Evolutionary conservation across 768 basidiomycete species (phyloP).

Genomic region (Guyanaporus albipodus): DNA sequence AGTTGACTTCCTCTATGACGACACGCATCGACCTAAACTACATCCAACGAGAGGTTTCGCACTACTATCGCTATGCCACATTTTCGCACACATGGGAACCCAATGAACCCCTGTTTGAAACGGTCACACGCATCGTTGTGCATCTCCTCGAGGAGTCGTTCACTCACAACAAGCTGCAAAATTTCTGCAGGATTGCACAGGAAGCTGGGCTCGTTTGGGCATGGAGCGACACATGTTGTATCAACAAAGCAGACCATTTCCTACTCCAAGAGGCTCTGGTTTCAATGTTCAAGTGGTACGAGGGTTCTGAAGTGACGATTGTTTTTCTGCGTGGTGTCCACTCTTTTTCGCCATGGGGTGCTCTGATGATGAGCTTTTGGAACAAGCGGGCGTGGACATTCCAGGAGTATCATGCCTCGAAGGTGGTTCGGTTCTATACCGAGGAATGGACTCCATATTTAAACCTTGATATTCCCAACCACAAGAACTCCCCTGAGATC

Average conservation of each 20-base stretch:
- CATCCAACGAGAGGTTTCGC: background rate
- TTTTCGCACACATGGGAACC: background rate
- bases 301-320: background rate
- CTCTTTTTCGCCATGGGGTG: background rate
- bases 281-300: background rate
- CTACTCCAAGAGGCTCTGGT: background rate
- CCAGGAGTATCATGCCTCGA: too few relatives aligned
- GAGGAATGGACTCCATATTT: too few relatives aligned
- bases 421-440: too few relatives aligned
- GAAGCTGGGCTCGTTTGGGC: background rate
- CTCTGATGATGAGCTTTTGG: background rate
- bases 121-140: background rate
- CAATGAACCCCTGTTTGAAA: background rate
- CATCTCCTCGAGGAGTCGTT: background rate
- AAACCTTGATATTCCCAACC: too few relatives aligned
- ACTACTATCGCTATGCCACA: background rate
- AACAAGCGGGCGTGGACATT: background rate
- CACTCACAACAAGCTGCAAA: background rate
- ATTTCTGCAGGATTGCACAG: background rate
- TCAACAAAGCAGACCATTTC: background rate
- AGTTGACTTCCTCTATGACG: background rate
- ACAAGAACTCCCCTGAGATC: too few relatives aligned
- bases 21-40: background rate
- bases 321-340: background rate
- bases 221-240: background rate